A percentile compares a stretch with the other conserved stretches of the same genome.
These are phyloP conservation scores for Candida railenensis DNA, from an alignment of 805 yeast species.

Conservation along the genomic window DNA sequence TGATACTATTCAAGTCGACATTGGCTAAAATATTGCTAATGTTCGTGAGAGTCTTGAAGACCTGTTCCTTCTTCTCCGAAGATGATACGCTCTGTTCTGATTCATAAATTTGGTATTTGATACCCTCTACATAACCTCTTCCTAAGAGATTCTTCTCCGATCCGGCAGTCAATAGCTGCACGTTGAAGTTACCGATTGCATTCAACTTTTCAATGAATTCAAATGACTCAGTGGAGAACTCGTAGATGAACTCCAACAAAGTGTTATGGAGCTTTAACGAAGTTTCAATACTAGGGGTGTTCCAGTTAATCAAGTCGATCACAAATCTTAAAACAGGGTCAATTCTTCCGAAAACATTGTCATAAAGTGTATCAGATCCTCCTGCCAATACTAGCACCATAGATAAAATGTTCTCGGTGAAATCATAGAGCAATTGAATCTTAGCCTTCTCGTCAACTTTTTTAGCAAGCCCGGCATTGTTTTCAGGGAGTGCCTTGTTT, in stretches of 20 bases:
- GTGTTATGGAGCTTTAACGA: slow-evolving; percentile 49
- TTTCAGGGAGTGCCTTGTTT: slow-evolving; percentile 10
- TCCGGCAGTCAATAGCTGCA: background rate
- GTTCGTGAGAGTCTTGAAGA: slow-evolving; percentile 15
- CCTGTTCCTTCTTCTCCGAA: slow-evolving; percentile 10
- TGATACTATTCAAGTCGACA: slow-evolving; percentile 31
- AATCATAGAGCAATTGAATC: slow-evolving; percentile 55
- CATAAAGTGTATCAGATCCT: slow-evolving; percentile 51
- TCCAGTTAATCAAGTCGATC: slow-evolving; percentile 33
- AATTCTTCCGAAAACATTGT: slow-evolving; percentile 46
- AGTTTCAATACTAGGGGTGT: slow-evolving; percentile 33
- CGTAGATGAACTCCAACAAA: slow-evolving; percentile 56
- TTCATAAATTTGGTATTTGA: slow-evolving; percentile 42
- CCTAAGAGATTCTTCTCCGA: slow-evolving; percentile 23
- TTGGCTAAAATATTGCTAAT: slow-evolving; percentile 21
- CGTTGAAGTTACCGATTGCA: slow-evolving; percentile 10
- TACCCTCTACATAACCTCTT: slow-evolving; percentile 39
- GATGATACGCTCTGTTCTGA: slow-evolving; percentile 15
- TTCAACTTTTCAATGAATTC: slow-evolving; percentile 45
- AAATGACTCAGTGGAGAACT: slow-evolving; percentile 56
- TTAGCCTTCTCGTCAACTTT: slow-evolving; percentile 39
- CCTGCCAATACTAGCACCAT: slow-evolving; percentile 65
- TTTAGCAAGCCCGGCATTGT: slow-evolving; percentile 18
- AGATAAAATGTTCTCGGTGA: slow-evolving; percentile 70
- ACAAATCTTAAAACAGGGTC: slow-evolving; percentile 40